Conservation (phyloP, 495 filamentous ascomycete species). For the Tuber aestivum region DNA sequence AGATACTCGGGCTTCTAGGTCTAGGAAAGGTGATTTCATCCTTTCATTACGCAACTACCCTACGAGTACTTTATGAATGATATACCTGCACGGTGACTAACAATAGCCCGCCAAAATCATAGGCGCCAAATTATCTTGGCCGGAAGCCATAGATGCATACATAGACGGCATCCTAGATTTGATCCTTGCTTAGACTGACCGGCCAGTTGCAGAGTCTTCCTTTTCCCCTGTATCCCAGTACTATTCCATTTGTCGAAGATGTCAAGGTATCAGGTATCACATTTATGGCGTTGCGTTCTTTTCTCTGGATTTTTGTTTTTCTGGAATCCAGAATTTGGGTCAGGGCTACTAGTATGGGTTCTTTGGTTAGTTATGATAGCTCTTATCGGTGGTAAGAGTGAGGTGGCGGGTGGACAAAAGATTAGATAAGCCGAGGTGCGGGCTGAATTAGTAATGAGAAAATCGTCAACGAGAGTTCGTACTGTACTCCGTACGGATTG, state of each 20-base stretch:
- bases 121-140: neutral
- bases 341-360: neutral
- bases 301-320: neutral
- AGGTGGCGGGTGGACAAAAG: neutral
- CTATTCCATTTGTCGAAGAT: neutral
- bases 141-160: neutral
- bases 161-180: neutral
- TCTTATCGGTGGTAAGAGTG: neutral
- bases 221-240: neutral
- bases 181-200: neutral
- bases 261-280: neutral
- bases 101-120: neutral
- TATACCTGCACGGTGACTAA: neutral
- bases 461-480: too few species aligned
- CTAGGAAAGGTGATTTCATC: neutral
- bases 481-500: too few species aligned
- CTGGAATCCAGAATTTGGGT: neutral
- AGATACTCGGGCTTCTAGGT: slow-evolving; percentile 24
- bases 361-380: neutral
- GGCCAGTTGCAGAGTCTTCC: neutral
- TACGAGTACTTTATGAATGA: neutral
- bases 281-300: neutral
- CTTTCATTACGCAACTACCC: neutral
- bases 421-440: neutral
- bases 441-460: neutral